Evolutionary conservation across 164 flowering plant genomes (phyloP).

Genomic region (Warburgia ugandensis): DNA sequence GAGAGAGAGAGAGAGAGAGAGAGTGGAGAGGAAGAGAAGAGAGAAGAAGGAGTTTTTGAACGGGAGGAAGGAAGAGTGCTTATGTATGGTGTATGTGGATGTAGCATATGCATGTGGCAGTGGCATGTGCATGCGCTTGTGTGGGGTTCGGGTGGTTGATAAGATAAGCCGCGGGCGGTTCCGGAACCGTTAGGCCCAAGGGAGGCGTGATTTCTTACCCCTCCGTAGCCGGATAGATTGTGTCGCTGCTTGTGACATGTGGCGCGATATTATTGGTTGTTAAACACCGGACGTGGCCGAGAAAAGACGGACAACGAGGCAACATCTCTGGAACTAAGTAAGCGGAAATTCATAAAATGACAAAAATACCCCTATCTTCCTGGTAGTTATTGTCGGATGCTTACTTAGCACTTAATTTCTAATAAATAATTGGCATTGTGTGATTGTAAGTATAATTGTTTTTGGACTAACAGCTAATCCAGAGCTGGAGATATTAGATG

Average conservation of each 20-base stretch:
- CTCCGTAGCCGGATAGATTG: slow-evolving; percentile 2
- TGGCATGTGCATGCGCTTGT: slow-evolving; percentile 1
- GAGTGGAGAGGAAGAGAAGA: not conserved
- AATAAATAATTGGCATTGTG: too few species aligned
- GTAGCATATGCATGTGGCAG: not conserved
- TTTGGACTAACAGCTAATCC: too few species aligned
- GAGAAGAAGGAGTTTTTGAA: not conserved
- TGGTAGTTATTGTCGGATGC: too few species aligned
- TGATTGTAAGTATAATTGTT: too few species aligned
- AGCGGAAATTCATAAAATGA: too few species aligned
- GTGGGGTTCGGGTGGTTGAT: not conserved
- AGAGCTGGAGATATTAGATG: too few species aligned
- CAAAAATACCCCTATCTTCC: too few species aligned
- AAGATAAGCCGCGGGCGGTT: slow-evolving; percentile 6
- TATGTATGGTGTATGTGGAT: not conserved
- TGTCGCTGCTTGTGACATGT: not conserved
- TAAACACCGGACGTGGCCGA: too few species aligned
- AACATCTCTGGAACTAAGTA: too few species aligned
- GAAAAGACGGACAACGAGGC: too few species aligned
- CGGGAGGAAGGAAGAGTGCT: not conserved
- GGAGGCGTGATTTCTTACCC: not conserved
- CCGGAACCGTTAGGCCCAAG: not conserved
- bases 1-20: not conserved
- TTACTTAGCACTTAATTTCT: too few species aligned
- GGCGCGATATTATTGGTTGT: not conserved